These are phyloP conservation scores for Chalciporus piperatus DNA, from an alignment of 768 basidiomycete genomes.

Conservation along the genomic window DNA sequence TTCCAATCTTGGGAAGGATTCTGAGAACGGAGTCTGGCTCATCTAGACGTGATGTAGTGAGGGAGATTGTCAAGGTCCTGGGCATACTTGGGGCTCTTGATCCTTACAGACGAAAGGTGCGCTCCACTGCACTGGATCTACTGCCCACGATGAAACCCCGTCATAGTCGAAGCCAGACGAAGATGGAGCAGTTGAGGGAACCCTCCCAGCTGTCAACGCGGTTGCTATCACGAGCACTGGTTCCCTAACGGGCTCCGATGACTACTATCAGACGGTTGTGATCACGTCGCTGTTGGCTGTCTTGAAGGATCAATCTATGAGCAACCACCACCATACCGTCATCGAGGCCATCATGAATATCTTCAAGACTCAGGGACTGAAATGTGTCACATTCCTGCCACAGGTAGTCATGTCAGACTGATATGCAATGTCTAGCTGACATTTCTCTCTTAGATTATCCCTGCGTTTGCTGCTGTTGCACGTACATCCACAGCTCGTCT, in stretches of 20 bases:
- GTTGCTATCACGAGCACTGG: constrained; percentile 65
- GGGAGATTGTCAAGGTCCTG: constrained; percentile 92
- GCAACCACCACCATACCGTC: constrained; percentile 84
- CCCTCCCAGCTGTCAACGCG: constrained; percentile 60
- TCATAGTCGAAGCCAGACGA: constrained; percentile 59
- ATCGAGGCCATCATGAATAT: constrained; percentile 99
- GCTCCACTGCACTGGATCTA: constrained; percentile 8
- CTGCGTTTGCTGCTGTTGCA: constrained; percentile 89
- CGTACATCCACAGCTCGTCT: constrained; percentile 75
- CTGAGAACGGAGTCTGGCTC: constrained; percentile 72
- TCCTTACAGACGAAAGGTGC: constrained; percentile 90
- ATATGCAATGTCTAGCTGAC: constrained; percentile 7
- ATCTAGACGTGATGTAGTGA: constrained; percentile 85
- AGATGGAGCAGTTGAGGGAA: constrained; percentile 57
- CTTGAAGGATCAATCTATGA: constrained; percentile 84
- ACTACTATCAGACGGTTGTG: constrained; percentile 96
- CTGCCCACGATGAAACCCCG: constrained; percentile 6
- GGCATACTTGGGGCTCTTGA: constrained; percentile 96
- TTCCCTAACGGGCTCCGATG: constrained; percentile 71
- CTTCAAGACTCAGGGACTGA: constrained; percentile 96
- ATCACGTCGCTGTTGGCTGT: constrained; percentile 85
- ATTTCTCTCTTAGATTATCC: constrained; percentile 70
- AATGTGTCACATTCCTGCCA: constrained; percentile 92
- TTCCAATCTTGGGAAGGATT: constrained; percentile 83
- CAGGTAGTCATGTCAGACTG: constrained; percentile 51